Evolutionary conservation across 2,329 filamentous ascomycete species (phyloP), one percentile per base, ranked within the genome.

Genomic region (Capronia coronata): DNA sequence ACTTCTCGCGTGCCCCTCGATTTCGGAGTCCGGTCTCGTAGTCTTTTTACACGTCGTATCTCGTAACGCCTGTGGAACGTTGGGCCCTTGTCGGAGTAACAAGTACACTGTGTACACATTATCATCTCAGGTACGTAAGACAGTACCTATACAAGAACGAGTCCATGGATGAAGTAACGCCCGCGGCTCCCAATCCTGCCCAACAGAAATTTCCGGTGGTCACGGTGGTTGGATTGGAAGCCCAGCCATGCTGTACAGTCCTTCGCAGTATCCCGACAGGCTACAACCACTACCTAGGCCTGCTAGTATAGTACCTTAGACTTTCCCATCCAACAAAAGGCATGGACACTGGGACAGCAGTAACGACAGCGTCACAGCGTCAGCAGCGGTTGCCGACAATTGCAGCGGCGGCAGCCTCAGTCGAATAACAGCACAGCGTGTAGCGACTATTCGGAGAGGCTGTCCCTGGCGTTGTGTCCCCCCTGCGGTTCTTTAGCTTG

Each of bases 11-110:
- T 54, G 44, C 45, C 41, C 35, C 16, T 39, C 32, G 23, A 32
- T 2, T 54, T 51, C 52, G 52, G 52, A 54, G 52, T 54, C 52
- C 52, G 52, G 52, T 40, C 22, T 18, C 34, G 47, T 19, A 49
- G 42, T 39, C 25, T 29, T 39, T 21, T 29, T 37, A 19, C 16
- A 35, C 25, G 32, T 49, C 51, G 51, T 54, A 54, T 54, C 42
- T 54, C 51, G 51, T 54, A 52, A 34, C 23, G 23, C 38, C 35
- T 19, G 34, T 37, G 34, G 34, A 37, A 37, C 34, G 13, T 37
- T 19, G 34, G 34, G 34, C 11, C 30, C 1, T 9, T 19, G 34
- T 25, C 25, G 14, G 40, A 19, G 35, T 41, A 52, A 52, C 41
- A 40, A 25, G n/a, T n/a, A n/a, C n/a, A n/a, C n/a, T n/a, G n/a